phyloP scores from a whole-genome alignment of 1,284 basidiomycete genomes.

The Inonotus hispidus region DNA sequence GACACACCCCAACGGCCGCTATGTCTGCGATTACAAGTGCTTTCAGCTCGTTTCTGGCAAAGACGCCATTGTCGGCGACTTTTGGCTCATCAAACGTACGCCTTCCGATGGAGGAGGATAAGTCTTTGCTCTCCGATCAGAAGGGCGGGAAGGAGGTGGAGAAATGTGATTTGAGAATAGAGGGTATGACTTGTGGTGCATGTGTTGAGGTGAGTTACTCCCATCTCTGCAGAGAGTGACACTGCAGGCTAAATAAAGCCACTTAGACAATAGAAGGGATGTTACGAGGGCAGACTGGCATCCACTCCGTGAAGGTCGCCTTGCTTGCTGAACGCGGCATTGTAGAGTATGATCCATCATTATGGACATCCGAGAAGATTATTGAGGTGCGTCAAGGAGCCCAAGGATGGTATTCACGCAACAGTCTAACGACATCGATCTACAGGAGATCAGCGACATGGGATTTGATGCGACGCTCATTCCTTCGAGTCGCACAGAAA shows the following conservation, averaged over 20 bases:
- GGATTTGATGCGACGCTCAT: slow-evolving; percentile 86
- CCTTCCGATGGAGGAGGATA: slow-evolving; percentile 27
- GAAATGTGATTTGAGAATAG: slow-evolving; percentile 70
- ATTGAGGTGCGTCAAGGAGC: slow-evolving; percentile 50
- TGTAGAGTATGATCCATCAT: slow-evolving; percentile 78
- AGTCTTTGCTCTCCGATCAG: slow-evolving; percentile 30
- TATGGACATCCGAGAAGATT: slow-evolving; percentile 81
- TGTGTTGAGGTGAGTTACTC: slow-evolving; percentile 73
- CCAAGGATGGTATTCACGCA: neutral
- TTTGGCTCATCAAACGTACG: slow-evolving; percentile 21
- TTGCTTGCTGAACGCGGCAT: slow-evolving; percentile 90
- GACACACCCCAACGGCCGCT: neutral
- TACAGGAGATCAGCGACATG: slow-evolving; percentile 84
- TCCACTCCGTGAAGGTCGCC: slow-evolving; percentile 86
- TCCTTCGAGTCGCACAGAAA: slow-evolving; percentile 55
- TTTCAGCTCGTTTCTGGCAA: slow-evolving; percentile 14
- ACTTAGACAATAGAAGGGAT: slow-evolving; percentile 86
- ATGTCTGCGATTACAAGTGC: slow-evolving; percentile 15
- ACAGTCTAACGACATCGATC: neutral
- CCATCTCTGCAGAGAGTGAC: neutral
- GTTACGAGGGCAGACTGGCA: slow-evolving; percentile 81
- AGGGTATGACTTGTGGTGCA: slow-evolving; percentile 90
- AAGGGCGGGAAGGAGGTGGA: slow-evolving; percentile 27
- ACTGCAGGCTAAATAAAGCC: neutral
- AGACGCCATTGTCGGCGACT: slow-evolving; percentile 15